Evolutionary conservation across 108 stramenopile species (phyloP).

Genomic region (Ochromonas danica): DNA sequence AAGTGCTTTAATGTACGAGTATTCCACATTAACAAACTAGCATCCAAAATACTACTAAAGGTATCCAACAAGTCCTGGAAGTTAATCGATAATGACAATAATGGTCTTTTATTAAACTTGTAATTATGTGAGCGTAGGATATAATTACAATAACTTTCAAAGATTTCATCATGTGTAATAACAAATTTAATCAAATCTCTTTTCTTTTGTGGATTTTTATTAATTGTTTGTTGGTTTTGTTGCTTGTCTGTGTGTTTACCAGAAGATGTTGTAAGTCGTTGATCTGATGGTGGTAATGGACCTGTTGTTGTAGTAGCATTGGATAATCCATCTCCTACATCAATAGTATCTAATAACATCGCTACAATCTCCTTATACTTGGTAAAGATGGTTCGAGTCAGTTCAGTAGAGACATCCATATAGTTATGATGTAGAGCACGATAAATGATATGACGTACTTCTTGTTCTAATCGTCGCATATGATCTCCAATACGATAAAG

Average conservation of each 20-base stretch:
- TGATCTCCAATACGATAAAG: not conserved
- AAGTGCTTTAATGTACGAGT: slow-evolving; percentile 2
- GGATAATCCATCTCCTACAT: too few relatives aligned
- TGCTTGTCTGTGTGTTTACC: not conserved
- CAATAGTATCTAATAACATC: not conserved
- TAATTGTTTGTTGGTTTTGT: not conserved
- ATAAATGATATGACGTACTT: not conserved
- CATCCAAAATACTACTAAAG: not conserved
- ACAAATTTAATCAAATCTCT: slow-evolving; percentile 14
- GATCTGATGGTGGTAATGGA: slow-evolving; percentile 1
- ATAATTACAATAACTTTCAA: not conserved
- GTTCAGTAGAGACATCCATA: not conserved
- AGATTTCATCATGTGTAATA: not conserved
- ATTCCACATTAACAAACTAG: slow-evolving; percentile 12
- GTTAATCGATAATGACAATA: not conserved
- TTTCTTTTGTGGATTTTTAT: slow-evolving; percentile 25
- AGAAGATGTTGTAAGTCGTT: too few relatives aligned
- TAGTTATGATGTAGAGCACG: not conserved
- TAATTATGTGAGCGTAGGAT: not conserved
- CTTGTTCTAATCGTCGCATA: not conserved
- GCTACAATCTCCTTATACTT: not conserved
- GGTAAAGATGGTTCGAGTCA: not conserved
- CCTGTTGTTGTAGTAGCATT: not conserved
- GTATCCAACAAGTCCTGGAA: not conserved
- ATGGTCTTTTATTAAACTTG: not conserved